Conservation (phyloP, 2,329 filamentous ascomycete genomes). For the Talaromyces sp. region DNA sequence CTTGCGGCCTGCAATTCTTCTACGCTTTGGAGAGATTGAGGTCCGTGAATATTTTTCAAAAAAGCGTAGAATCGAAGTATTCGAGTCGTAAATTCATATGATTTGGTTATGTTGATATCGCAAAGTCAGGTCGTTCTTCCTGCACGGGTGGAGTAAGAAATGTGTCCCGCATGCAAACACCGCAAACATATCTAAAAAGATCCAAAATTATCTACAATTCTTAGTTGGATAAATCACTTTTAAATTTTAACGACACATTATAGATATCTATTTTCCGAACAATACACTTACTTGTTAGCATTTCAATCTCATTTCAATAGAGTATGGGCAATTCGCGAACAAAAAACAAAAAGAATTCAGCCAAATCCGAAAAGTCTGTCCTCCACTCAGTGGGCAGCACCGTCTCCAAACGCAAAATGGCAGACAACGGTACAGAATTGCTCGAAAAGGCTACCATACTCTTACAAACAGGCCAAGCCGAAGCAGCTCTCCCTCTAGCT, state of each 20-base stretch:
- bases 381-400: conserved; percentile 40
- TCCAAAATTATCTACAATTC: conserved; percentile 21
- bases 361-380: conserved; percentile 44
- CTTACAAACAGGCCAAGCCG: conserved; percentile 57
- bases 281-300: neutral
- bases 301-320: neutral
- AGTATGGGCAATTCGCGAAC: conserved; percentile 54
- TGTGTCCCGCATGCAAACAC: conserved; percentile 41
- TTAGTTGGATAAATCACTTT: neutral
- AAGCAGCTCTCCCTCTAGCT: conserved; percentile 55
- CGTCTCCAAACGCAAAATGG: conserved; percentile 41
- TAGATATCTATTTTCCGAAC: neutral
- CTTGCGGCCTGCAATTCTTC: neutral
- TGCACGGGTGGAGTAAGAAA: conserved; percentile 9
- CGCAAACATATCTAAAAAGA: conserved; percentile 37
- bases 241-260: neutral
- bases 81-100: neutral
- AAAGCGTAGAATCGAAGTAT: neutral
- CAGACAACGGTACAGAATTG: conserved; percentile 54
- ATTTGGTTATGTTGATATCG: conserved; percentile 15
- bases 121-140: neutral
- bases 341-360: conserved; percentile 41
- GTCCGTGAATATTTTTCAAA: neutral
- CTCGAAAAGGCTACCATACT: conserved; percentile 56
- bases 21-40: neutral